Percentiles rank a stretch among this genome's conserved stretches.
phyloP scores from a whole-genome alignment of 305 asterid species.

The Fraxinus dipetala region DNA sequence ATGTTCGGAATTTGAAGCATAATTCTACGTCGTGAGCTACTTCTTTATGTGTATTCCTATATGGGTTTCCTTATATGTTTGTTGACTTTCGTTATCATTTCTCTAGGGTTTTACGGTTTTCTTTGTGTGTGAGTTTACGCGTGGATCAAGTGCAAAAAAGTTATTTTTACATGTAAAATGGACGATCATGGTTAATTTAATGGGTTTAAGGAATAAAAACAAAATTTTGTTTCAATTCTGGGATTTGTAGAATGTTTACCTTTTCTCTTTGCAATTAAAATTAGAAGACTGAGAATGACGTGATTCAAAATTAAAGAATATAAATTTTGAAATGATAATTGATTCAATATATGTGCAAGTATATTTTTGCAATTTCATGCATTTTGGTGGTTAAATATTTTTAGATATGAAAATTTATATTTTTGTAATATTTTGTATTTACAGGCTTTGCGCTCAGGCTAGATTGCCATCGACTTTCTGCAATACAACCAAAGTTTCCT shows the following conservation, averaged over 20 bases:
- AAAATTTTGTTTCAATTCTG: neutral
- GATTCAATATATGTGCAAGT: neutral
- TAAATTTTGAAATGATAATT: neutral
- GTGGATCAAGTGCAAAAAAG: neutral
- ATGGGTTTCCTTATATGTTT: neutral
- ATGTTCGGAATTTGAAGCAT: conserved; percentile 1
- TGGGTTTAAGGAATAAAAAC: neutral
- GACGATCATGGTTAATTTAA: neutral
- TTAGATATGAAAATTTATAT: neutral
- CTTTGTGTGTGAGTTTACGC: neutral
- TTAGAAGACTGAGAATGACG: neutral
- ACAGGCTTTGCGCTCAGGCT: conserved; percentile 28
- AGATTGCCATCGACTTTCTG: conserved; percentile 19
- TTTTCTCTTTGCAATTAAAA: neutral
- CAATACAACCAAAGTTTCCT: conserved; percentile 8
- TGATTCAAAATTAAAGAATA: neutral
- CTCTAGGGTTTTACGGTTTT: neutral
- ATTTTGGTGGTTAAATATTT: neutral
- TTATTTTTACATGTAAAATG: neutral
- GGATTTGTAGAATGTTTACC: neutral
- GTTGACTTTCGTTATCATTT: neutral
- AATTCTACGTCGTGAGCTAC: conserved; percentile 26
- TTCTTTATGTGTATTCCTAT: neutral
- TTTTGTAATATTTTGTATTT: neutral
- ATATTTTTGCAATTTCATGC: neutral